phyloP scores from a whole-genome alignment of 2,329 filamentous ascomycete species.

The Fusarium vanettenii region DNA sequence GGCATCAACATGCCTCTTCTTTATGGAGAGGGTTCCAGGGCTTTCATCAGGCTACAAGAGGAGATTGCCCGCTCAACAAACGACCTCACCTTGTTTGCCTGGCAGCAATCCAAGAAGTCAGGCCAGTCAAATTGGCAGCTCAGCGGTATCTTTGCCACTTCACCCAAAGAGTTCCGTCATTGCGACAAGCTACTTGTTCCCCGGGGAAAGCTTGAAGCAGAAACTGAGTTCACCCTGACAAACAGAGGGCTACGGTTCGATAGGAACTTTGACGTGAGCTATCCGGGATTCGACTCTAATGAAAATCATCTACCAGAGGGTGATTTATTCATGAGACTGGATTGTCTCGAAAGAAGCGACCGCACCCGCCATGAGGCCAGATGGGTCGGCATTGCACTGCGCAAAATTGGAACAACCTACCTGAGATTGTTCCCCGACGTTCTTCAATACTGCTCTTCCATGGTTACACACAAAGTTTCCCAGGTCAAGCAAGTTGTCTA shows the following conservation, averaged over 20 bases:
- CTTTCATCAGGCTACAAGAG: neutral
- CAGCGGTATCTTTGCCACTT: neutral
- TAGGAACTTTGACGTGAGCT: neutral
- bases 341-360: neutral
- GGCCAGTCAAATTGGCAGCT: neutral
- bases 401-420: neutral
- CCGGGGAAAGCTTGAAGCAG: neutral
- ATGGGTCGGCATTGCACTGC: neutral
- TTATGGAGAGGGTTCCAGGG: neutral
- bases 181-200: neutral
- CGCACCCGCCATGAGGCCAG: neutral
- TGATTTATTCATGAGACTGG: neutral
- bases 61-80: neutral
- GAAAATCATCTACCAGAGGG: neutral
- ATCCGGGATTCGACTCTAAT: neutral
- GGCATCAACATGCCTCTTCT: slow-evolving; percentile 7
- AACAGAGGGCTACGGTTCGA: neutral
- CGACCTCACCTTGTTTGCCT: neutral
- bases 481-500: neutral
- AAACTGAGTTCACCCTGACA: neutral
- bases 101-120: neutral
- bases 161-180: neutral
- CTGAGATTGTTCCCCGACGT: neutral
- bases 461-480: neutral
- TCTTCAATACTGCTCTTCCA: neutral